Evolutionary conservation across 768 basidiomycete species (phyloP).

Genomic region (Cystofilobasidium ferigula): DNA sequence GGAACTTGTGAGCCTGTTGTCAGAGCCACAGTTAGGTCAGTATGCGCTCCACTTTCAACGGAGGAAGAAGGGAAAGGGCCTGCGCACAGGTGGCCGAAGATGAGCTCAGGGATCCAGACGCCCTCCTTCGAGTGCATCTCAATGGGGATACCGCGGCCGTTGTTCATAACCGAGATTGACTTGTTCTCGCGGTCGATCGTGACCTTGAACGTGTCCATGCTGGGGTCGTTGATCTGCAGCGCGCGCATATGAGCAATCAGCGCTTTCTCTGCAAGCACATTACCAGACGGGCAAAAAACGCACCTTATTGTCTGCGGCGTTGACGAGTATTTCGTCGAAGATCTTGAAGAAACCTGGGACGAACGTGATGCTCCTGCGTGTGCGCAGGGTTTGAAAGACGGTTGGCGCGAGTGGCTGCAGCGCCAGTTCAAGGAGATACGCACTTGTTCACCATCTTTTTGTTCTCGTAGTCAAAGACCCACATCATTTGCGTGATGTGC

Average conservation of each 20-base stretch:
- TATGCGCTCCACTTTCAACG: background rate
- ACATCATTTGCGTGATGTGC: slow-evolving; percentile 72
- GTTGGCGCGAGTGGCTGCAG: too few species aligned
- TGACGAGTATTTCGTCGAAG: slow-evolving; percentile 96
- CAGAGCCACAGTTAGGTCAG: background rate
- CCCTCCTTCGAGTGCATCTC: slow-evolving; percentile 88
- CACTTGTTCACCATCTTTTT: slow-evolving; percentile 76
- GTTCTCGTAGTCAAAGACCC: slow-evolving; percentile 76
- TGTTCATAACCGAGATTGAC: slow-evolving; percentile 87
- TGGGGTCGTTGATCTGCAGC: slow-evolving; percentile 71
- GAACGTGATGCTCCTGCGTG: slow-evolving; percentile 49
- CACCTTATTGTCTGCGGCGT: slow-evolving; percentile 98
- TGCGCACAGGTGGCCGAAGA: slow-evolving; percentile 73
- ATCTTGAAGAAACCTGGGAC: slow-evolving; percentile 99
- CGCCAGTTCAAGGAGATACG: too few species aligned
- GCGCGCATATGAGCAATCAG: too few species aligned
- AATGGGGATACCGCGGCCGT: slow-evolving; percentile 89
- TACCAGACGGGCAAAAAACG: slow-evolving; percentile 28
- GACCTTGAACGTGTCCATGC: slow-evolving; percentile 85
- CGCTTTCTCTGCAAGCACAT: too few species aligned
- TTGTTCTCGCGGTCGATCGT: slow-evolving; percentile 71
- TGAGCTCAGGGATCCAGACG: slow-evolving; percentile 91
- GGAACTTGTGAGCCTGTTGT: slow-evolving; percentile 59
- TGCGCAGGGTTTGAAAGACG: too few species aligned
- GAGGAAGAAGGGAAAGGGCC: background rate